Conservation (phyloP, 768 basidiomycete species). For the Chlorophyllum brunneum region DNA sequence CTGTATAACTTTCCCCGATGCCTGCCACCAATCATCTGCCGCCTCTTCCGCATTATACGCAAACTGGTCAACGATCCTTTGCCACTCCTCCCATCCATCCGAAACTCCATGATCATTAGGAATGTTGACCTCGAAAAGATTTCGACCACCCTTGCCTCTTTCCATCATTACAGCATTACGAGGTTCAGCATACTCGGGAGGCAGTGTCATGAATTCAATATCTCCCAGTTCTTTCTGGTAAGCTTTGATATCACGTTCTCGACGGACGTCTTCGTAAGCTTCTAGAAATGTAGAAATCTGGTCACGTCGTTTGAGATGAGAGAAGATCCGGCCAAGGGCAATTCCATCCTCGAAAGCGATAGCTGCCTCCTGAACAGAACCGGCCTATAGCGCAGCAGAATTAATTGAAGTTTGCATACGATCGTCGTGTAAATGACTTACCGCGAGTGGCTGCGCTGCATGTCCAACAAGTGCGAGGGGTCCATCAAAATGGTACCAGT, state of each 20-base stretch:
- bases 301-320: slow-evolving; percentile 42
- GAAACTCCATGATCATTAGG: slow-evolving; percentile 7
- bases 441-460: slow-evolving; percentile 9
- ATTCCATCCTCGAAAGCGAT: slow-evolving; percentile 63
- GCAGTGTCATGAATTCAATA: slow-evolving; percentile 41
- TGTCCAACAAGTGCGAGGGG: slow-evolving; percentile 8
- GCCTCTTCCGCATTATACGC: slow-evolving; percentile 55
- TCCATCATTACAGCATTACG: slow-evolving; percentile 39
- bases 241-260: slow-evolving; percentile 40
- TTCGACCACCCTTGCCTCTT: slow-evolving; percentile 24
- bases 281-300: slow-evolving; percentile 49
- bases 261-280: slow-evolving; percentile 55
- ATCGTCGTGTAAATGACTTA: background rate
- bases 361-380: slow-evolving; percentile 9
- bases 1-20: slow-evolving; percentile 46
- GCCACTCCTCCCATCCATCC: slow-evolving; percentile 36
- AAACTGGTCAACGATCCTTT: slow-evolving; percentile 43
- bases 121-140: slow-evolving; percentile 14
- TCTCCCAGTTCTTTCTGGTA: slow-evolving; percentile 40
- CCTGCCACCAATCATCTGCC: slow-evolving; percentile 59
- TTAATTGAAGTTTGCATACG: background rate
- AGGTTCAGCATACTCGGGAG: slow-evolving; percentile 32
- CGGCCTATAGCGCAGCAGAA: background rate
- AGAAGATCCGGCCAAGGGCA: slow-evolving; percentile 57
- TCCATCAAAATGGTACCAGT: slow-evolving; percentile 11